Evolutionary conservation across 73 alveolate genomes (phyloP), one percentile per base, ranked within the genome.

Genomic region (Paramecium octaurelia): DNA sequence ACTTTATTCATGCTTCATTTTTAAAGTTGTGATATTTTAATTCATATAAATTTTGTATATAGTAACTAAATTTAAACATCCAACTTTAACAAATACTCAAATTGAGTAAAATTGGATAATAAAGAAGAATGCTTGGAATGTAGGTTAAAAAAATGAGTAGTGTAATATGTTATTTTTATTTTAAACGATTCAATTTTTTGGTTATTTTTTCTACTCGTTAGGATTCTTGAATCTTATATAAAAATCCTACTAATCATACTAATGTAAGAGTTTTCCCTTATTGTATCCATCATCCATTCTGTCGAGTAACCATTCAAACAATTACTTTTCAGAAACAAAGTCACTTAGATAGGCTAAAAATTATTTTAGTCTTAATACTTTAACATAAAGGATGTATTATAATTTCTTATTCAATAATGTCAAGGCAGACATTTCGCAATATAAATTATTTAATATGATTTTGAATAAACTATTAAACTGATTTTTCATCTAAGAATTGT

Each of bases 141-240:
- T 6, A 38, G 4, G 44, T 38, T 6, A 38, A 38, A 38, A 38
- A 38, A 38, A 38, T 38, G 44, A 38, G 44, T 38, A 38, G 44
- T 38, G 44, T 38, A 38, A 50, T 14, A 3, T 50, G 6, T 54
- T 54, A n/a, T n/a, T 54, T 54, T 54, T 54, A n/a, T n/a, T 50
- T 18, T 18, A 54, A 54, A 1, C n/a, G 2, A 54, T 54, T 54
- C 69, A 54, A 54, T 54, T 54, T 54, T 54, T 16, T 16, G 69
- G 11, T 18, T 16, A 20, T 4, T 54, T 54, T 16, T 18, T 18
- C 11, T 7, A n/a, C 48, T 40, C 48, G 12, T 40, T 40, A 16
- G 77, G 75, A 21, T 80, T 64, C n/a, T 80, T 80, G 75, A 80
- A 80, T 80, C 91, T 80, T 9, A 80, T 44, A 35, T 43, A 80